Base-by-base conservation (phyloP, 2,329 filamentous ascomycete genomes). In the Penicillium sp. region DNA sequence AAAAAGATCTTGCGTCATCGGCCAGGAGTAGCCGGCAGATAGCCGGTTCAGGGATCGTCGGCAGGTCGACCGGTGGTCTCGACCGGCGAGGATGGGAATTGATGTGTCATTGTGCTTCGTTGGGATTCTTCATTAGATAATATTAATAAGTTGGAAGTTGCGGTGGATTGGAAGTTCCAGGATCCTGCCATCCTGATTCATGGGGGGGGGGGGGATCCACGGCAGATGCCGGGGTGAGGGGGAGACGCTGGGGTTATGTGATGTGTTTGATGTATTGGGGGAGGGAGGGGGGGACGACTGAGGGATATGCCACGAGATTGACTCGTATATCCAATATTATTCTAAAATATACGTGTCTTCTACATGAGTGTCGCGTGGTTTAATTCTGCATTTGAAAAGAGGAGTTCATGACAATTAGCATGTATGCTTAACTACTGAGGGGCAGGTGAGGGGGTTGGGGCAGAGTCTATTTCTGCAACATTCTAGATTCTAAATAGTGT, bases 81-180 rank as follows among this genome's bases (percentile, higher is more conserved):
- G 66, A 62, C 64, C 64, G 22, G 41, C 50, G 25, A 25, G 22
- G 15, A 15, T 3, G 25, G 59, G 56, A 63, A 60, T 58, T 67
- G 51, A 67, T 68, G 66, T 68, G 66, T 67, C 65, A 68, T 66
- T 42, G 14, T 45, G 42, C 43, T 47, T 55, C 47, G 50, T 60
- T 31, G 31, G 8, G 31, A 31, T 31, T 31, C 31, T 31, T 31
- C 57, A 68, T 68, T 67, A 66, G 58, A 55, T 68, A 68, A 67
- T 66, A 60, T 38, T 68, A 68, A 67, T 66, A 60, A 41, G 3
- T 45, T 51, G 38, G 39, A 31, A 42, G 28, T 20, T 22, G 49
- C 37, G 43, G 41, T 38, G 25, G 43, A 5, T 31, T 31, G 31
- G 31, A 31, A 10, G 7, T 31, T 10, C 22, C 22, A 22, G 31